Conservation (phyloP, 768 basidiomycete species). For the Boletus rubescentipes region DNA sequence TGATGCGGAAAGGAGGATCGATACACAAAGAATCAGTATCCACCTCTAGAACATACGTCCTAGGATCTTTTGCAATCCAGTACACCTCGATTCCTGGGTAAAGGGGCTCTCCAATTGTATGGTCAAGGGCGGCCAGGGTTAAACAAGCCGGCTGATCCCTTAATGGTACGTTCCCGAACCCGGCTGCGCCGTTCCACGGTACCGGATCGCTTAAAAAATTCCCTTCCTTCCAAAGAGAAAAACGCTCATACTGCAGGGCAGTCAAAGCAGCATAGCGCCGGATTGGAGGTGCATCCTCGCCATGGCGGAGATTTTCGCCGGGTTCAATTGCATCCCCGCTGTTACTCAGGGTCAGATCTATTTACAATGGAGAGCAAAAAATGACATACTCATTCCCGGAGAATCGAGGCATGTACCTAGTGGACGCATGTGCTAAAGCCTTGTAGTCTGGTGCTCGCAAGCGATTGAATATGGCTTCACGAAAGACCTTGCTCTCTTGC, state of each 20-base stretch:
- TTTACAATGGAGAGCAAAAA: background rate
- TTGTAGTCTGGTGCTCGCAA: constrained; percentile 4
- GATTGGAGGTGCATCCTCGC: background rate
- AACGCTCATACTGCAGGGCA: background rate
- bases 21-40: background rate
- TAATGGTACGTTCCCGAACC: background rate
- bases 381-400: background rate
- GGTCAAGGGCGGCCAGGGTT: background rate
- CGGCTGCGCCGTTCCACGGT: background rate
- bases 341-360: background rate
- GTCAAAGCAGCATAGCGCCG: background rate
- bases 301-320: background rate
- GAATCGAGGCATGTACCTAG: constrained; percentile 20
- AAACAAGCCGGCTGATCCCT: background rate
- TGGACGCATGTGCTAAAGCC: constrained; percentile 12
- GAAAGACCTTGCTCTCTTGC: constrained; percentile 8
- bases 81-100: constrained; percentile 37
- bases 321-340: background rate
- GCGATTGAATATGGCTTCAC: constrained; percentile 2
- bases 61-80: constrained; percentile 29
- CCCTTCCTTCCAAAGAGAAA: background rate
- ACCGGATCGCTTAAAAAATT: background rate
- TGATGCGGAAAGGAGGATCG: constrained; percentile 28
- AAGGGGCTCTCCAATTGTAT: constrained; percentile 21
- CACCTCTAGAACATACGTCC: constrained; percentile 14